phyloP scores from a whole-genome alignment of 1,139 yeast species.

The Sugiyamaella neomexicana region DNA sequence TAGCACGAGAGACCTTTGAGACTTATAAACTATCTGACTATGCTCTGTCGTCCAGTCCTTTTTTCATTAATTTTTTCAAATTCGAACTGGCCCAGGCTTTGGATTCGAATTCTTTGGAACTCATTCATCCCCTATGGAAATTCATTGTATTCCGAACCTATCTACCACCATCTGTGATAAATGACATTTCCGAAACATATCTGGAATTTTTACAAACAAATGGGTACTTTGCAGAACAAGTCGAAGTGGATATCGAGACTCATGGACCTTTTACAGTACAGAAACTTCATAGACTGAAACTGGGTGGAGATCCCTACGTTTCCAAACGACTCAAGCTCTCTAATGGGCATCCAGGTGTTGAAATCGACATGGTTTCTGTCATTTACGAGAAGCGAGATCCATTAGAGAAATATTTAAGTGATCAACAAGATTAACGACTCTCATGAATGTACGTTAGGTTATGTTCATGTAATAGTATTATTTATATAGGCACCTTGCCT shows the following conservation, averaged over 20 bases:
- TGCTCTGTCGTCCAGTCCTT: slow-evolving; percentile 26
- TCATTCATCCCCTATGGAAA: slow-evolving; percentile 24
- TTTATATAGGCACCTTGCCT: too few relatives aligned
- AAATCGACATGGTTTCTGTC: slow-evolving; percentile 26
- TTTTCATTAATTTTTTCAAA: slow-evolving; percentile 37
- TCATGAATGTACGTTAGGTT: too few relatives aligned
- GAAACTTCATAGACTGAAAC: slow-evolving; percentile 27
- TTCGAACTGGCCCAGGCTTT: slow-evolving; percentile 34
- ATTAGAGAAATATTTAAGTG: slow-evolving; percentile 21
- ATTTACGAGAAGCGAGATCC: slow-evolving; percentile 22
- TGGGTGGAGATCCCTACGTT: slow-evolving; percentile 27
- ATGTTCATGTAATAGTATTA: too few relatives aligned
- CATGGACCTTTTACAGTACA: slow-evolving; percentile 39
- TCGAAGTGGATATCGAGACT: slow-evolving; percentile 40
- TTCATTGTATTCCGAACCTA: slow-evolving; percentile 26
- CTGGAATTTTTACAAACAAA: slow-evolving; percentile 35
- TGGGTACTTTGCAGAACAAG: slow-evolving; percentile 33
- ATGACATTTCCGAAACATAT: slow-evolving; percentile 36
- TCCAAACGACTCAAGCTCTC: slow-evolving; percentile 29
- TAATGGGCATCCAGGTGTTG: slow-evolving; percentile 42
- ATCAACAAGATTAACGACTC: too few relatives aligned
- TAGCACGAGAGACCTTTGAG: slow-evolving; percentile 33
- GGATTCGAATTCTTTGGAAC: neutral
- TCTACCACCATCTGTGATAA: slow-evolving; percentile 35
- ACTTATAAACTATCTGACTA: slow-evolving; percentile 27